These are phyloP conservation scores for Aspergillus puulaauensis DNA, from an alignment of 2,329 filamentous ascomycete genomes.

Conservation along the genomic window DNA sequence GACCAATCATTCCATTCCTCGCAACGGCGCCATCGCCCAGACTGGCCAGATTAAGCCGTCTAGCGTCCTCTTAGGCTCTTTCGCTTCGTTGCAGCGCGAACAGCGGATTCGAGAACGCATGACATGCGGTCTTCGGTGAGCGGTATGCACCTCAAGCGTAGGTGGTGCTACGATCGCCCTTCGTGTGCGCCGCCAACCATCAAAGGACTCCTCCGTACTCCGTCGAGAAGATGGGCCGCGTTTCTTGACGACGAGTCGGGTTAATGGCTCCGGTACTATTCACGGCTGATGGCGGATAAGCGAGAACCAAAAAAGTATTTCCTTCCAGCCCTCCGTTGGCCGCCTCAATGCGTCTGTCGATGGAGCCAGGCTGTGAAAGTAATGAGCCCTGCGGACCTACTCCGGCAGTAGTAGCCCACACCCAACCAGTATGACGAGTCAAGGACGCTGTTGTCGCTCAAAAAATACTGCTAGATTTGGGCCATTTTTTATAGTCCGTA, in stretches of 20 bases:
- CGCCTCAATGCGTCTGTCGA: constrained; percentile 5
- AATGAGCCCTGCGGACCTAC: constrained; percentile 12
- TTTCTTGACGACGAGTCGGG: neutral
- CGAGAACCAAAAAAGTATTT: neutral
- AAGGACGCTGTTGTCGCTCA: neutral
- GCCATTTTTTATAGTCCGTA: neutral
- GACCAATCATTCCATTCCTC: constrained; percentile 3
- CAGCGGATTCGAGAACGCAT: constrained; percentile 13
- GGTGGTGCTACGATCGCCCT: constrained; percentile 1
- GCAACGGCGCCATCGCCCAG: constrained; percentile 3
- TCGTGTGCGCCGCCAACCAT: neutral
- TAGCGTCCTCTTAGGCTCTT: neutral
- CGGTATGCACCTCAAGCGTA: constrained; percentile 9
- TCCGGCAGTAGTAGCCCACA: neutral
- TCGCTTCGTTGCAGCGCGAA: neutral
- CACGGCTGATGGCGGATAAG: constrained; percentile 1
- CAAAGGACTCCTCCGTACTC: neutral
- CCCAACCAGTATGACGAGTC: neutral
- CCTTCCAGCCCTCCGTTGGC: neutral
- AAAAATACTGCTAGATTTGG: neutral
- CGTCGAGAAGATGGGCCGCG: neutral
- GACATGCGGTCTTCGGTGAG: constrained; percentile 13
- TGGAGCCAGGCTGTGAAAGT: neutral
- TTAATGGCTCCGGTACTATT: neutral
- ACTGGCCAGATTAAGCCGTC: constrained; percentile 2